phyloP scores from a whole-genome alignment of 345 rosid species.

The Iberis pinnata region DNA sequence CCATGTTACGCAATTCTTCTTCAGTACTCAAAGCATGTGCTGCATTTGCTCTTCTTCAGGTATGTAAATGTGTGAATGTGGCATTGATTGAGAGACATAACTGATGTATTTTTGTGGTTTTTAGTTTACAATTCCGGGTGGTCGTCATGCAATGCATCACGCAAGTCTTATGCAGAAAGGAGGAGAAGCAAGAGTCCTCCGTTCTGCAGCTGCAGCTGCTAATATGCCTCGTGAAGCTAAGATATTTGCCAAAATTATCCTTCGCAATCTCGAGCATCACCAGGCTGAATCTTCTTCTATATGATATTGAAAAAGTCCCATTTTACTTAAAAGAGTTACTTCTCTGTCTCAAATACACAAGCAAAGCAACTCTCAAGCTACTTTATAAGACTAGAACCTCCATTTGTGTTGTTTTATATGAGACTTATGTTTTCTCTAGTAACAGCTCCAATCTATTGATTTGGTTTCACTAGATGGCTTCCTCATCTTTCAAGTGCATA shows the following conservation, averaged over 20 bases:
- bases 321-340: no score
- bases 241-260: conserved; percentile 70
- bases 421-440: no score
- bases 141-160: conserved; percentile 78
- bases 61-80: no score
- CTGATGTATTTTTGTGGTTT: no score
- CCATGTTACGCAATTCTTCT: conserved; percentile 59
- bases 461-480: no score
- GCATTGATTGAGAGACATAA: no score
- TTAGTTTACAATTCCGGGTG: conserved; percentile 91
- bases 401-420: no score
- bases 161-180: conserved; percentile 72
- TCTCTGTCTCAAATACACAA: no score
- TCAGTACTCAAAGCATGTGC: conserved; percentile 59
- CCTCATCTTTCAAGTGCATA: conserved; percentile 37
- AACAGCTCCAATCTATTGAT: no score
- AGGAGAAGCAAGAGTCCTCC: conserved; percentile 68
- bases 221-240: conserved; percentile 65
- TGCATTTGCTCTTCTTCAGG: conserved; percentile 88
- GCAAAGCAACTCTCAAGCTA: no score
- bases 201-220: conserved; percentile 86
- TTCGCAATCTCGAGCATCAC: conserved; percentile 78
- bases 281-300: conserved; percentile 47
- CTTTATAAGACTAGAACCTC: no score
- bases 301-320: no score